Base-by-base conservation (phyloP, 257 asterid species). In the Scutellaria minor region DNA sequence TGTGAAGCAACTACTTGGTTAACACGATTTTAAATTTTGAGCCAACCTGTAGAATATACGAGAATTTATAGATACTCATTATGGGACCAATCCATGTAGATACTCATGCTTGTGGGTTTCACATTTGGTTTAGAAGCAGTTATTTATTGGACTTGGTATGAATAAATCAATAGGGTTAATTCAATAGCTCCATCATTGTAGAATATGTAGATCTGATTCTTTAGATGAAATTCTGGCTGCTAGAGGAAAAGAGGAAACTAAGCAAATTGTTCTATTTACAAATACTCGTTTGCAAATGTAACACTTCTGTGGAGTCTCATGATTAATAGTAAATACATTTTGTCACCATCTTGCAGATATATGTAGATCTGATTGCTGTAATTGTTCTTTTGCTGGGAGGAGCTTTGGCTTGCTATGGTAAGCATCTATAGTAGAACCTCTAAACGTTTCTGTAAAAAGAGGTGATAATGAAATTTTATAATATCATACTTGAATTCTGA, bases 381-480 rank as follows among this genome's bases (percentile, higher is more conserved):
- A 81, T 89, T 48, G 78, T 82, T 73, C 76, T 94, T 70, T 70
- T 86, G 71, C 85, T 94, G 10, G 99, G 98, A 79, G 96, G 88
- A 82, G 96, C 99, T 63, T 84, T 94, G 86, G 98, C 98, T 61
- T 83, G 92, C 85, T 94, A 94, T 44, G 99, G 99, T 94, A 74
- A 82, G 93, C 67, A 63, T 60, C 73, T 57, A 48, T 57, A 57
- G 7, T 51, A 65, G 42, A 66, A 7, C 27, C 67, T 69, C 64
- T 76, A 39, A 11, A 72, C 51, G 56, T 56, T 51, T 24, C 15
- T 18, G 37, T 35, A 53, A 9, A 47, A 39, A 15, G 64, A 40
- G 39, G 54, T 22, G 39, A 44, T 12, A 51, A 45, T 45, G 41
- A 46, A 37, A 64, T 10, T 22, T 45, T 61, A 10, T 13, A 40